Evolutionary conservation across 352 stramenopile species (phyloP), one percentile per base, ranked within the genome.

Genomic region (Globisporangium cederbergense): DNA sequence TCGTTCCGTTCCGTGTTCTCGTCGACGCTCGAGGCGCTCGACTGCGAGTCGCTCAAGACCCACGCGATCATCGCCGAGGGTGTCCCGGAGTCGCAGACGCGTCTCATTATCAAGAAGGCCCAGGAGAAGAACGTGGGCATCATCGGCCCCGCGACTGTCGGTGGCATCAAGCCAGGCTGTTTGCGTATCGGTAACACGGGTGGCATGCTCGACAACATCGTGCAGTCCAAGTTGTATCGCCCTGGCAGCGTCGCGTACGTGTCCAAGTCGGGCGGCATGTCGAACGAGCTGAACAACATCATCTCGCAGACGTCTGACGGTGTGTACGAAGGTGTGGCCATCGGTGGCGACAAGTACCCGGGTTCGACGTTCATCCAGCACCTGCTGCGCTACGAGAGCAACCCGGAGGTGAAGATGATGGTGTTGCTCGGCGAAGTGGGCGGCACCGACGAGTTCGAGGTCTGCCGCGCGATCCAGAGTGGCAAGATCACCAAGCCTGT

Each of bases 251-350:
- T 99, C 52, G 94, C 93, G 30, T 99, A 98, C 75, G 96, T 99
- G 56, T 98, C 91, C 64, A 98, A 98, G 85, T 98, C 89, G 14
- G 96, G 96, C 63, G 96, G 96, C 69, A 98, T 99, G 92, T 98
- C 91, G 28, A 98, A 99, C 75, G 96, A 99, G 73, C 80, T 99
- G 16, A 98, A 98, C 83, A 98, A 98, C 79, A 98, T 99, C 70
- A 97, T 99, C 72, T 93, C 89, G 46, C 84, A 97, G 76, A 97
- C 95, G 53, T 97, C 94, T 22, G 90, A 99, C 72, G 96, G 96
- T 55, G 96, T 99, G 47, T 98, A 98, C 73, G 96, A 99, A 71
- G 91, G 91, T 62, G 91, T 98, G 25, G 93, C 93, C 20, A 98
- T 98, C 63, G 93, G 92, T 46, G 93, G 92, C 51, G 96, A 99